Evolutionary conservation across 495 filamentous ascomycete species (phyloP).

Genomic region (Xanthoparmelia taractica): DNA sequence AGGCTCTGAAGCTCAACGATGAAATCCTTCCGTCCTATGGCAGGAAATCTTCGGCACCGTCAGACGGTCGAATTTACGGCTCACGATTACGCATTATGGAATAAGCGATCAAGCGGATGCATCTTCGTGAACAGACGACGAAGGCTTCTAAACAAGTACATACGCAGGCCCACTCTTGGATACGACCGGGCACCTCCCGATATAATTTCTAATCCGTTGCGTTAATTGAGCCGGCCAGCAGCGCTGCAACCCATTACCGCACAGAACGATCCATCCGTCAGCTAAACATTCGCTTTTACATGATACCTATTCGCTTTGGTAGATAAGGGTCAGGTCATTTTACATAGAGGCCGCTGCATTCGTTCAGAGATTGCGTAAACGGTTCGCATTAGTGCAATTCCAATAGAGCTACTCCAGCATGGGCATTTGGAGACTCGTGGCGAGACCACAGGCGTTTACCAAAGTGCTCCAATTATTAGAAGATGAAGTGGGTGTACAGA

Average conservation of each 20-base stretch:
- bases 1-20: constrained; percentile 45
- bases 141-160: constrained; percentile 5
- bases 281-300: constrained; percentile 15
- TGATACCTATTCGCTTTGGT: constrained; percentile 14
- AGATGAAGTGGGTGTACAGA: background rate
- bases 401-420: constrained; percentile 5
- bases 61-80: constrained; percentile 1
- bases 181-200: constrained; percentile 3
- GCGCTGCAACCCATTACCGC: constrained; percentile 2
- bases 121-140: background rate
- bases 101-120: background rate
- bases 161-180: constrained; percentile 7
- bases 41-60: constrained; percentile 8
- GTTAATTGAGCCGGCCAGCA: constrained; percentile 3
- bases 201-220: constrained; percentile 12
- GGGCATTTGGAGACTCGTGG: constrained; percentile 3
- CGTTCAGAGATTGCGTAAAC: constrained; percentile 15
- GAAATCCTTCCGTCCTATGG: background rate
- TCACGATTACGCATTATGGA: constrained; percentile 5
- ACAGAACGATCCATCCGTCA: constrained; percentile 5
- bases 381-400: background rate
- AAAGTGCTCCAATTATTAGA: background rate
- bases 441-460: background rate
- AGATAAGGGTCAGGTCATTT: constrained; percentile 1
- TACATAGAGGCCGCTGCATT: constrained; percentile 18